Percentiles rank a stretch among this genome's conserved stretches.
Conservation (phyloP, 345 rosid species). For the Physaria fendleri region DNA sequence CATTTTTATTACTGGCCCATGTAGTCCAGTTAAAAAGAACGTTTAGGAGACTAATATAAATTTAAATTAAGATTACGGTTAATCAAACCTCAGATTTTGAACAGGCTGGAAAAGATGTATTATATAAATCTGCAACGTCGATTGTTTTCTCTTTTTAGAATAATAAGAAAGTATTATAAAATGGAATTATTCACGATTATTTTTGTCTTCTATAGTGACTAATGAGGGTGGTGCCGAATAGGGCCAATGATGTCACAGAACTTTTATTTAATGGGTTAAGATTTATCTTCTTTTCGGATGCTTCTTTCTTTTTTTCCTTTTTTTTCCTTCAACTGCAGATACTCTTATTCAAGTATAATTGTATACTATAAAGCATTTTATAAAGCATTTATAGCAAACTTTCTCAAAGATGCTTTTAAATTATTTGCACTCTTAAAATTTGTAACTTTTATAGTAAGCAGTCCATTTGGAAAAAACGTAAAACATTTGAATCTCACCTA, state of each 20-base stretch:
- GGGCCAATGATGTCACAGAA: slow-evolving; percentile 1
- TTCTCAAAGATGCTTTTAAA: not conserved
- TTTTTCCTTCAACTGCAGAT: not conserved
- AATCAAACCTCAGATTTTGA: not conserved
- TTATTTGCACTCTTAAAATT: not conserved
- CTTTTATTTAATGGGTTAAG: not conserved
- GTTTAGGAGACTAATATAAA: not conserved
- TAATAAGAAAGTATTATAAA: not conserved
- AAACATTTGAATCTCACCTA: not conserved
- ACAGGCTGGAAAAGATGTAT: slow-evolving; percentile 7
- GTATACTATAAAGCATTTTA: too few relatives aligned
- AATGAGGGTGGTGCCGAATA: slow-evolving; percentile 13
- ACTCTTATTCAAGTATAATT: not conserved
- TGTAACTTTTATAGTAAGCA: not conserved
- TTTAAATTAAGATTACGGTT: not conserved
- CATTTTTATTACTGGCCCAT: not conserved
- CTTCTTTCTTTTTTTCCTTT: too few relatives aligned
- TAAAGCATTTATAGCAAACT: not conserved
- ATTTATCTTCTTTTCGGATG: slow-evolving; percentile 13
- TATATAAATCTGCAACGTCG: not conserved
- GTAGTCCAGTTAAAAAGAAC: not conserved
- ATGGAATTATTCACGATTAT: not conserved
- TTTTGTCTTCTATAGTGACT: slow-evolving; percentile 1
- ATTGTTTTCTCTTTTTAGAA: not conserved
- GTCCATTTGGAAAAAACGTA: not conserved